Conservation (phyloP, 2,329 filamentous ascomycete genomes). For the Aureobasidium vineae region DNA sequence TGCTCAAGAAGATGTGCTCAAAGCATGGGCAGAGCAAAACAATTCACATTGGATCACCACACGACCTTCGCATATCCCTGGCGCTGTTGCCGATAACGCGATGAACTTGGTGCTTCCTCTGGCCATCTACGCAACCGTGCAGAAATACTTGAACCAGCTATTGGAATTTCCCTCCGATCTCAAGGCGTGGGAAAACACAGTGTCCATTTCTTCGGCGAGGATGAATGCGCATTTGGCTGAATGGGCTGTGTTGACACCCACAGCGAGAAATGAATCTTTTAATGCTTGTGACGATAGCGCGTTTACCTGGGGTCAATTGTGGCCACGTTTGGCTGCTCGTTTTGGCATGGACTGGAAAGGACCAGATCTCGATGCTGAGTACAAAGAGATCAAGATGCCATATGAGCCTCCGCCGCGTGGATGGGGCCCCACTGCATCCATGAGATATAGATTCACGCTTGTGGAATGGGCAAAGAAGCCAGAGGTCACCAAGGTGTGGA, state of each 20-base stretch:
- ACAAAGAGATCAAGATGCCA: not conserved
- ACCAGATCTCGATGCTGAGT: not conserved
- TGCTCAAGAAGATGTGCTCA: conserved; percentile 52
- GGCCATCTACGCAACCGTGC: conserved; percentile 52
- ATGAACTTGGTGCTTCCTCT: conserved; percentile 53
- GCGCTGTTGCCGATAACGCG: conserved; percentile 50
- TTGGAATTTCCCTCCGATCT: conserved; percentile 49
- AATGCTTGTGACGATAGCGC: conserved; percentile 50
- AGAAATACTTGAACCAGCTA: conserved; percentile 43
- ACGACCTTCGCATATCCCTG: conserved; percentile 51
- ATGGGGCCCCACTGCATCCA: not conserved
- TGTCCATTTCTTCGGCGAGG: conserved; percentile 46
- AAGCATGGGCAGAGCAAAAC: conserved; percentile 44
- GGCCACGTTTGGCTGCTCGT: conserved; percentile 23
- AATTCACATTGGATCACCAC: conserved; percentile 48
- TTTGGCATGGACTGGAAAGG: not conserved
- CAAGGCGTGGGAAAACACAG: conserved; percentile 46
- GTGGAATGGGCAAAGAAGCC: conserved; percentile 13
- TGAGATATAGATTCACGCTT: conserved; percentile 21
- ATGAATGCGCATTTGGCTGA: conserved; percentile 53
- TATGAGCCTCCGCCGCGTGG: conserved; percentile 8
- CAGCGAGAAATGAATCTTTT: conserved; percentile 49
- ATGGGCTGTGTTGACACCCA: conserved; percentile 47
- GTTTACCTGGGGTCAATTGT: conserved; percentile 47
- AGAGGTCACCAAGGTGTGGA: conserved; percentile 51